Base-by-base conservation (phyloP, 75 land plant genomes). In the Pinus albicaulis region DNA sequence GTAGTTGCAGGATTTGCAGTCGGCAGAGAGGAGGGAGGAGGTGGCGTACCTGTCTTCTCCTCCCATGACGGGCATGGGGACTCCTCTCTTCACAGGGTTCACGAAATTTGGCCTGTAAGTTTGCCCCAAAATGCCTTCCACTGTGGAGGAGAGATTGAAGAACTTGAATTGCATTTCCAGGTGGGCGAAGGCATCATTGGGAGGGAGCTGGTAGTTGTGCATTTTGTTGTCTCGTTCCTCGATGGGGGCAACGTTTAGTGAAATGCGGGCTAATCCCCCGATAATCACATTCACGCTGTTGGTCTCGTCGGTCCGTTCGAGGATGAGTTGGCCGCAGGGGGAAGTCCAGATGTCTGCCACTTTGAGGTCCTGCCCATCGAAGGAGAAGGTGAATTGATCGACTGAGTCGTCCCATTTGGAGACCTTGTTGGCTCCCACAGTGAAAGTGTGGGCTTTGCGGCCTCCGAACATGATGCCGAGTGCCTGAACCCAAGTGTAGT, bases 401-500 rank as follows among this genome's bases (percentile, higher is more conserved):
- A 36, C 71, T 19, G 69, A 26, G 69, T 79, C 79, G 59, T 86
- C 81, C 92, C 92, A 90, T 0, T 52, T 48, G 19, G 76, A 7
- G 25, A 65, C 71, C 59, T 26, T 59, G 25, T 61, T 44, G 79
- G 81, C 79, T 34, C 66, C 80, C 10, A 80, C 56, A 17, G 41
- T 55, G 71, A 80, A 52, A 8, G 16, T 63, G 85, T 85, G 89
- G 36, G 75, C 34, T 3, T 52, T n/a, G 53, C n/a, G n/a, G n/a
- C 10, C 12, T 10, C 11, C 53, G 60, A 89, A 89, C 75, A 87
- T 71, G 78, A 92, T 17, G 41, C 84, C 83, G 0, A 92, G 79
- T 56, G 86, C 75, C 61, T 92, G 91, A 15, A 92, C 89, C 94
- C 94, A 92, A 15, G 94, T 89, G 85, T 74, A 92, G 82, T 89